Evolutionary conservation across 1,284 basidiomycete genomes (phyloP).

Genomic region (Ceratobasidium sp.): DNA sequence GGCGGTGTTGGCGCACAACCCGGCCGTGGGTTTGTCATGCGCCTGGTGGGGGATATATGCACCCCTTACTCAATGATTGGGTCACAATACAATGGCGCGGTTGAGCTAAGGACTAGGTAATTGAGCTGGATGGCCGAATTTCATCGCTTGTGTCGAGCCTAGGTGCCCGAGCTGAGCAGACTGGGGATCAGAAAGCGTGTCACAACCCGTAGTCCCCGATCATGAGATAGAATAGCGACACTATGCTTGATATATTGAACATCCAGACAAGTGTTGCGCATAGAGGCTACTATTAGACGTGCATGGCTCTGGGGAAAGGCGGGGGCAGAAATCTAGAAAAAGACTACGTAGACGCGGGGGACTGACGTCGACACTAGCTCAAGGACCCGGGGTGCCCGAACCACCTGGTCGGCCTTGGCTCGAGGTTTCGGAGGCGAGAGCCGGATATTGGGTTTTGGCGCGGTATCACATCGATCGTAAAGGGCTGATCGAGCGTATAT

Average conservation of each 20-base stretch:
- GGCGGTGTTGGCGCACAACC: no score
- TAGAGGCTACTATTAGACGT: constrained; percentile 6
- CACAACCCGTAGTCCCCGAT: constrained; percentile 6
- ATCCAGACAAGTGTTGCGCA: neutral
- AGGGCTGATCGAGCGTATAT: neutral
- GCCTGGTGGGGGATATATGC: neutral
- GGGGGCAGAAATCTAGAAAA: constrained; percentile 17
- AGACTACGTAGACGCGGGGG: neutral
- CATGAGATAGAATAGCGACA: neutral
- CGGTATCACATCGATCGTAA: neutral
- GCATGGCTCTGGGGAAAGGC: constrained; percentile 1
- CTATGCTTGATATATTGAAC: neutral
- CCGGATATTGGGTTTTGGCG: neutral
- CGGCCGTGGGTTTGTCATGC: neutral
- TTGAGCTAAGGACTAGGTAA: neutral
- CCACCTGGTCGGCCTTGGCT: neutral
- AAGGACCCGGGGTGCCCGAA: neutral
- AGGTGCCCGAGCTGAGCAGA: neutral
- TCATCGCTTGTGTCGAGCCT: neutral
- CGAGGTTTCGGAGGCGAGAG: neutral
- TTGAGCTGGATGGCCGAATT: constrained; percentile 2
- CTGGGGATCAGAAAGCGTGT: constrained; percentile 12
- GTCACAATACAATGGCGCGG: neutral
- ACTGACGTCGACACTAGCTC: neutral
- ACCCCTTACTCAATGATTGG: neutral